Percentiles rank a stretch among this genome's conserved stretches.
Evolutionary conservation across 2,329 filamentous ascomycete species (phyloP).

Genomic region (Aspergillus neotritici): DNA sequence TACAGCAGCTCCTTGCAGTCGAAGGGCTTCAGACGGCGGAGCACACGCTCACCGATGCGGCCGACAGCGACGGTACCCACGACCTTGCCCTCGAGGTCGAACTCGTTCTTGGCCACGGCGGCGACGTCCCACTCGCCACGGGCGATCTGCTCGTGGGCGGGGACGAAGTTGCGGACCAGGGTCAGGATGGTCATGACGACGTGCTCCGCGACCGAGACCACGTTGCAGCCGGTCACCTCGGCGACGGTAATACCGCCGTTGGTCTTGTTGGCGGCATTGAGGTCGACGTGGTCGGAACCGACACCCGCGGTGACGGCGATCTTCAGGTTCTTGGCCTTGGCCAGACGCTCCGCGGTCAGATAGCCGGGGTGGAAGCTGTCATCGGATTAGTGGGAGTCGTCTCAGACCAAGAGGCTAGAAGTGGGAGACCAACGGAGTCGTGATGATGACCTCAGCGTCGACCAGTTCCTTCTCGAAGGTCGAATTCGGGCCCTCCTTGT

Average conservation of each 20-base stretch:
- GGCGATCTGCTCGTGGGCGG: constrained; percentile 89
- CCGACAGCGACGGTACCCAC: constrained; percentile 97
- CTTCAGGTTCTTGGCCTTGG: constrained; percentile 98
- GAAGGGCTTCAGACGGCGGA: constrained; percentile 91
- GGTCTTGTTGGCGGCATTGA: constrained; percentile 94
- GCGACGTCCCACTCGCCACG: constrained; percentile 92
- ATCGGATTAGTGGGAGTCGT: constrained; percentile 7
- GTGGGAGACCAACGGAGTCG: constrained; percentile 66
- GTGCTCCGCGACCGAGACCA: constrained; percentile 97
- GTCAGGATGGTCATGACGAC: constrained; percentile 98
- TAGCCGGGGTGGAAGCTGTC: constrained; percentile 96
- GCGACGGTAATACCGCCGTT: constrained; percentile 96
- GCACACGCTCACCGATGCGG: constrained; percentile 95
- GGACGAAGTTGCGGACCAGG: constrained; percentile 96
- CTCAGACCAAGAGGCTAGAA: not conserved
- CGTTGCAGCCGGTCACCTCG: constrained; percentile 96
- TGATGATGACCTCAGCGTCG: constrained; percentile 98
- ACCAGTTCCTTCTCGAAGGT: constrained; percentile 93
- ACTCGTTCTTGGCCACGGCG: constrained; percentile 95
- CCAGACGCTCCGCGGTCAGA: constrained; percentile 90
- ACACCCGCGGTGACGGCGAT: constrained; percentile 95
- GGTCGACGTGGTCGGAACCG: constrained; percentile 96
- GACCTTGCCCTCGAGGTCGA: constrained; percentile 93
- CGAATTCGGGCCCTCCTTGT: constrained; percentile 93
- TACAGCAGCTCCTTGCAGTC: constrained; percentile 99